Percentiles rank a stretch among this genome's conserved stretches.
These are phyloP conservation scores for Diaporthe citriasiana DNA, from an alignment of 2,329 filamentous ascomycete species.

Conservation along the genomic window DNA sequence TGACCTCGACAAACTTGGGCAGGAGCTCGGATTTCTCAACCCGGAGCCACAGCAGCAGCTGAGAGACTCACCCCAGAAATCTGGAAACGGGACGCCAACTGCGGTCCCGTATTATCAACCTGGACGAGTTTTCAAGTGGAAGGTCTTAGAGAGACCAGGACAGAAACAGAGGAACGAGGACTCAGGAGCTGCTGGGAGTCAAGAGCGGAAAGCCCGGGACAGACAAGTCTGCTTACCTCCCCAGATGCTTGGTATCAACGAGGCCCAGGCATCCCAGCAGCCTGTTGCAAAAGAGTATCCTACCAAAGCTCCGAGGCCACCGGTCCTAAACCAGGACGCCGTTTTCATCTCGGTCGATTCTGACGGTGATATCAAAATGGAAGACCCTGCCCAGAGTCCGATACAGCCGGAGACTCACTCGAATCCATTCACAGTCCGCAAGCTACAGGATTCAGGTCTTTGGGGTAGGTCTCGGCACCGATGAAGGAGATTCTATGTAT, in stretches of 20 bases:
- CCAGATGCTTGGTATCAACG: not conserved
- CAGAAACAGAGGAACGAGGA: not conserved
- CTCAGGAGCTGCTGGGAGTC: not conserved
- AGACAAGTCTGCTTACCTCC: not conserved
- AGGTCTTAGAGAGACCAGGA: conserved; percentile 1
- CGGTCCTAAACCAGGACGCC: not conserved
- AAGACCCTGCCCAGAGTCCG: not conserved
- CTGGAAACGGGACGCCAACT: not conserved
- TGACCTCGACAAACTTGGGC: not conserved
- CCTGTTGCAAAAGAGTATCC: no score
- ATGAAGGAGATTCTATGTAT: not conserved
- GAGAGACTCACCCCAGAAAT: not conserved
- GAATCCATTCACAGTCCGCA: not conserved
- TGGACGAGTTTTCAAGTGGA: conserved; percentile 8
- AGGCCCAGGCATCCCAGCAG: not conserved
- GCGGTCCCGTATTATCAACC: not conserved
- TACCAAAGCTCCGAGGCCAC: not conserved
- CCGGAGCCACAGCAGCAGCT: not conserved
- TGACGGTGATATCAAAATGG: not conserved
- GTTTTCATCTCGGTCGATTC: not conserved
- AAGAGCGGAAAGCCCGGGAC: not conserved
- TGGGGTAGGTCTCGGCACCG: not conserved
- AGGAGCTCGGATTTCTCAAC: not conserved
- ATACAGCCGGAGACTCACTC: not conserved
- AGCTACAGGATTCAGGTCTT: not conserved